Base-by-base conservation (phyloP, 371 early-diverging fungal species). In the Vittaforma corneae region DNA sequence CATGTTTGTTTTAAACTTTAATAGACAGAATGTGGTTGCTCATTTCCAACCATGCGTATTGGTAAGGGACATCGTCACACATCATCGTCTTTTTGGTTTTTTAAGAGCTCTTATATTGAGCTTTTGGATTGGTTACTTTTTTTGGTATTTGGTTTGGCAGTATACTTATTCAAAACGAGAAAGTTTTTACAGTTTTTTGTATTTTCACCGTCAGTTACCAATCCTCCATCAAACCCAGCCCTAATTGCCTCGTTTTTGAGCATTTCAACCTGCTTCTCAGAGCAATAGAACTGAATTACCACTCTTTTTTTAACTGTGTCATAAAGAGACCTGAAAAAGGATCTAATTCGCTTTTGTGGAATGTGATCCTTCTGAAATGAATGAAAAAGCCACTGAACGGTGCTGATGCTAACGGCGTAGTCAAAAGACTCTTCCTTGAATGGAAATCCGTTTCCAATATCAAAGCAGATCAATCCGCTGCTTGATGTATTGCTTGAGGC, bases 301-400 rank as follows among this genome's bases (percentile, higher is more conserved):
- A 92, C 92, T 38, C 89, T 82, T 5, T 90, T 90, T 46, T 85
- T 80, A 61, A 94, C 77, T 2, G 88, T 81, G 29, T 86, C 86
- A 76, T 90, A 93, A 22, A 95, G 79, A 0, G 90, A 88, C 2
- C 86, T 84, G 70, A 97, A 96, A 77, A 97, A 96, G 2, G 86
- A 82, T 45, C 79, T 79, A 11, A 97, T 81, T 29, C 97, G 84
- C 2, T 83, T 79, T 54, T 84, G 82, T 18, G 94, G 95, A 83
- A 81, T 71, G 88, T 88, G 70, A 82, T 83, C 33, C 32, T 76
- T 72, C 71, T 87, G 87, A 77, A 93, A 93, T 2, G 92, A 92
- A 73, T 93, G 92, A 77, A 93, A 92, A 35, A 97, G 84, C 98
- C 97, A 97, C 79, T 97, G 98, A 28, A 97, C 74, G 0, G 90